Evolutionary conservation across 441 rosid genomes (phyloP).

Genomic region (Omphalea diandra): DNA sequence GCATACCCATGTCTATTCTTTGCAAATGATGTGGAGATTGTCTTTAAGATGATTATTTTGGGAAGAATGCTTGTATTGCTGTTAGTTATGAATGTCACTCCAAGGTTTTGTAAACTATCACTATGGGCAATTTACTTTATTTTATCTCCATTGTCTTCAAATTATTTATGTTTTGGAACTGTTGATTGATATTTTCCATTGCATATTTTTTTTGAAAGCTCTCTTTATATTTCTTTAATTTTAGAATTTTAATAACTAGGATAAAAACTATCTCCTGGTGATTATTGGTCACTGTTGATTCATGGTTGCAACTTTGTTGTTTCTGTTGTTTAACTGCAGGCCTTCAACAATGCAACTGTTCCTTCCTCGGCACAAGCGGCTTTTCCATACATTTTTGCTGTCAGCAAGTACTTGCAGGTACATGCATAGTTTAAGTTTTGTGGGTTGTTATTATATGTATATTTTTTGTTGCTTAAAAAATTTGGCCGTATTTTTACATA

Average conservation of each 20-base stretch:
- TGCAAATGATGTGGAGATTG: background rate
- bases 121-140: background rate
- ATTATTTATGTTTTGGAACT: background rate
- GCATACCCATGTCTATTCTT: background rate
- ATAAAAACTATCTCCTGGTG: constrained; percentile 4
- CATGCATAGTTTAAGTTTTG: constrained; percentile 10
- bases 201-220: background rate
- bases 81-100: background rate
- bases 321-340: constrained; percentile 43
- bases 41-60: background rate
- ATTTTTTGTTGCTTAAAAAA: background rate
- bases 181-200: background rate
- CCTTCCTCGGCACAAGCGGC: constrained; percentile 82
- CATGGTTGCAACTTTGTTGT: background rate
- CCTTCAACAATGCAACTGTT: constrained; percentile 86
- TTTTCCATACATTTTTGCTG: constrained; percentile 78
- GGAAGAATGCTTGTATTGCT: background rate
- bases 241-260: constrained; percentile 1
- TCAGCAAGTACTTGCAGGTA: constrained; percentile 97
- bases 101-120: background rate
- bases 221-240: background rate
- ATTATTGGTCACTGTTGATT: background rate
- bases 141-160: background rate
- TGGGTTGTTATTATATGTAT: background rate
- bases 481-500: background rate